phyloP scores from a whole-genome alignment of 352 stramenopile species.

The Phytopythium aichiense region DNA sequence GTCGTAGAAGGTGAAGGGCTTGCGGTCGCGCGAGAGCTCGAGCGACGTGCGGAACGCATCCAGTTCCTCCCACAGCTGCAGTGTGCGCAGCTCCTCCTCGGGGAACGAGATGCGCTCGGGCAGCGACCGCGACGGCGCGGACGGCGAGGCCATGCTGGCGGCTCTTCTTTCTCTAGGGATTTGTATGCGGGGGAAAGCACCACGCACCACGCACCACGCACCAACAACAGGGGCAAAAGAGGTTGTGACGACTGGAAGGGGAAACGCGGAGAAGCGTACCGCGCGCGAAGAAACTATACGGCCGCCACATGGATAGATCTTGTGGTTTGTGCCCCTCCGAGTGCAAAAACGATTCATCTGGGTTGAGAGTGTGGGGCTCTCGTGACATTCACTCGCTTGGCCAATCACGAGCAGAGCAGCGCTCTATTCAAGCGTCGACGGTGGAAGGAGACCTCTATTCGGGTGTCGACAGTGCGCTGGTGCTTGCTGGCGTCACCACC shows the following conservation, averaged over 20 bases:
- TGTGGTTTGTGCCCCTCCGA: not conserved
- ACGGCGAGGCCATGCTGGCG: not conserved
- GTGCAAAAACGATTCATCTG: not conserved
- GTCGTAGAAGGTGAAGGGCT: conserved; percentile 99
- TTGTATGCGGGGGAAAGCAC: not conserved
- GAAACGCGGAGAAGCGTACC: not conserved
- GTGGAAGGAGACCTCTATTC: too few species aligned
- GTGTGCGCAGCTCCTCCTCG: conserved; percentile 74
- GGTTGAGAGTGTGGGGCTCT: too few species aligned
- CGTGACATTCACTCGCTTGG: not conserved
- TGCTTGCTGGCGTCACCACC: not conserved
- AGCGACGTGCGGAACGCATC: conserved; percentile 91
- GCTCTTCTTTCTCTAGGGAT: not conserved
- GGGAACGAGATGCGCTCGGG: conserved; percentile 88
- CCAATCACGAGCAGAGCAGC: not conserved
- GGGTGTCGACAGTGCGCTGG: not conserved
- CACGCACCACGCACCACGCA: not conserved
- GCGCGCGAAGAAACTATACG: not conserved
- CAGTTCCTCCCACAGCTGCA: conserved; percentile 81
- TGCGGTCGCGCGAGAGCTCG: conserved; percentile 88
- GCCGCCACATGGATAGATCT: not conserved
- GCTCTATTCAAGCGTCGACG: not conserved
- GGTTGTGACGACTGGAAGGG: not conserved
- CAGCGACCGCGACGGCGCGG: conserved; percentile 42
- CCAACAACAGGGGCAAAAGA: not conserved